These are phyloP conservation scores for Paramecium sexaurelia DNA, from an alignment of 73 alveolate species.

Conservation along the genomic window DNA sequence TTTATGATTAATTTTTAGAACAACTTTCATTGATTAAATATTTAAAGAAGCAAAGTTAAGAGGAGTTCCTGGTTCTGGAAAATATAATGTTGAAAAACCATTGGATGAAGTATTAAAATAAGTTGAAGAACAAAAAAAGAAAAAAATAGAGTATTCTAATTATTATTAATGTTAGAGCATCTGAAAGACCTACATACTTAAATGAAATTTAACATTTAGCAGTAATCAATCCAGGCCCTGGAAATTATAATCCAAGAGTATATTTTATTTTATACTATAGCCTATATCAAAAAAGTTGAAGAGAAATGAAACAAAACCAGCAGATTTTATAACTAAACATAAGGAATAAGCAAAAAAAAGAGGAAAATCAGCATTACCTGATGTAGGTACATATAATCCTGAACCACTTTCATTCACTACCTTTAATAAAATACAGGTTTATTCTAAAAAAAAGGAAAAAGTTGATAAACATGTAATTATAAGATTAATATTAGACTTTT, in stretches of 20 bases:
- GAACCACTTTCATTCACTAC: not conserved
- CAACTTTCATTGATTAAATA: slow-evolving; percentile 59
- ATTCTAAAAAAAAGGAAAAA: slow-evolving; percentile 6
- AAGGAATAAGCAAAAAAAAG: slow-evolving; percentile 13
- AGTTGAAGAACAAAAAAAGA: slow-evolving; percentile 53
- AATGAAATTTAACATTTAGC: slow-evolving; percentile 56
- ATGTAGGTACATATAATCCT: slow-evolving; percentile 65
- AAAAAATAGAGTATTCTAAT: slow-evolving; percentile 28
- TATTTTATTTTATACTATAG: not conserved
- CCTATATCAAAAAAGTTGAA: slow-evolving; percentile 46
- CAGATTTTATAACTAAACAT: slow-evolving; percentile 55
- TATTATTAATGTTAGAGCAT: not conserved
- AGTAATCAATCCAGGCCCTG: slow-evolving; percentile 67
- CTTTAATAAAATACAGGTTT: not conserved
- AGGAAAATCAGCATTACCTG: slow-evolving; percentile 63
- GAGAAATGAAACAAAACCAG: slow-evolving; percentile 38
- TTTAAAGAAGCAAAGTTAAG: slow-evolving; percentile 56
- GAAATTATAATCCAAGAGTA: slow-evolving; percentile 66
- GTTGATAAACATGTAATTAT: slow-evolving; percentile 27
- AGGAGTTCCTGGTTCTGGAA: slow-evolving; percentile 66
- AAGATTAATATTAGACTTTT: not conserved
- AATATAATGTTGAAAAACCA: slow-evolving; percentile 53
- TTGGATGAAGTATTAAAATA: slow-evolving; percentile 51
- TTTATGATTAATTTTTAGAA: not conserved
- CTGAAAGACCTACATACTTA: slow-evolving; percentile 60